Percentiles rank a stretch among this genome's conserved stretches.
Conservation (phyloP, 768 basidiomycete species). For the Cyathus striatus region DNA sequence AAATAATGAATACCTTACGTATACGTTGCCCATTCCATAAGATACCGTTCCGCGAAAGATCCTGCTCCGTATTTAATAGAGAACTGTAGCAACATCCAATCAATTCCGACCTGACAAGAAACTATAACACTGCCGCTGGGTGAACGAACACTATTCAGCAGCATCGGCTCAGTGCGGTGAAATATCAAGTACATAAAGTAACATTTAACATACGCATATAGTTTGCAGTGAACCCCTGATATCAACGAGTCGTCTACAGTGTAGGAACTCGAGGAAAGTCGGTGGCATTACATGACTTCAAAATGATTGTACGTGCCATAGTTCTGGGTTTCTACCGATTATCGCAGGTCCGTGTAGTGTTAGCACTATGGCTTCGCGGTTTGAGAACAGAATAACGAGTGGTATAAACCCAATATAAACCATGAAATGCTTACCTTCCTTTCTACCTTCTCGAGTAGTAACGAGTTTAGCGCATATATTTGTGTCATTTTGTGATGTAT, state of each 20-base stretch:
- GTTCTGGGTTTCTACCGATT: constrained; percentile 67
- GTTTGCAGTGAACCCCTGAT: constrained; percentile 69
- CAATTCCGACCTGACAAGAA: constrained; percentile 61
- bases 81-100: neutral
- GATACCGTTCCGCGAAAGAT: constrained; percentile 73
- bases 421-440: constrained; percentile 46
- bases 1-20: constrained; percentile 59
- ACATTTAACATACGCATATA: constrained; percentile 60
- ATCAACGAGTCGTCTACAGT: constrained; percentile 57
- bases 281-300: no score
- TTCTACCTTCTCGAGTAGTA: constrained; percentile 55
- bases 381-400: no score
- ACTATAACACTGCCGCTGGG: constrained; percentile 69
- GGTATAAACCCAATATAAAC: no score
- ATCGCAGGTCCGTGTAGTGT: constrained; percentile 57
- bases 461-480: constrained; percentile 71
- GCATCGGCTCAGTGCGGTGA: constrained; percentile 1
- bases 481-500: no score
- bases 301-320: constrained; percentile 39
- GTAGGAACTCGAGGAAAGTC: constrained; percentile 43
- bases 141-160: constrained; percentile 50
- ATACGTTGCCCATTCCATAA: constrained; percentile 66
- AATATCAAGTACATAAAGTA: neutral
- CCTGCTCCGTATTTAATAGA: constrained; percentile 32
- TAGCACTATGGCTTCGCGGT: constrained; percentile 47